Conservation (phyloP, 148 eudicot species). For the Chenopodium album region DNA sequence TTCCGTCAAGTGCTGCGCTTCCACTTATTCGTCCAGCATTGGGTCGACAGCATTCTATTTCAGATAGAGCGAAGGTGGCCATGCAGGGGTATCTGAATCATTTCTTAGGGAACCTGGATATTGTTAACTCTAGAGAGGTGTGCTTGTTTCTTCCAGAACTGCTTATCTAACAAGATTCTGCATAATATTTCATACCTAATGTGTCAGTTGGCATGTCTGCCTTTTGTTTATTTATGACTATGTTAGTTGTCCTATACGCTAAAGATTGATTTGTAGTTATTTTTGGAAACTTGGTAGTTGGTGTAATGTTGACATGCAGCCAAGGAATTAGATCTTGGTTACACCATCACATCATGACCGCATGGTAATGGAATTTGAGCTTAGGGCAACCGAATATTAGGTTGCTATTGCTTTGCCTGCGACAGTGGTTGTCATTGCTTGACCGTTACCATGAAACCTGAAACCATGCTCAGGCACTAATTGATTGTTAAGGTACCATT, state of each 20-base stretch:
- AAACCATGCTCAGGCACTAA: background rate
- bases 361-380: too few species aligned
- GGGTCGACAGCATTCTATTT: conserved; percentile 87
- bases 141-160: conserved; percentile 9
- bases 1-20: conserved; percentile 97
- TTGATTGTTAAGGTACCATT: background rate
- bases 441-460: too few species aligned
- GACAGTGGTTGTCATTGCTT: too few species aligned
- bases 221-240: background rate
- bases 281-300: background rate
- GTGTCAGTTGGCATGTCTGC: too few species aligned
- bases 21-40: conserved; percentile 93
- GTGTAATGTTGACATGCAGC: background rate
- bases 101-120: conserved; percentile 80
- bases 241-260: background rate
- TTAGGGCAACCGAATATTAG: too few species aligned
- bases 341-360: too few species aligned
- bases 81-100: conserved; percentile 98
- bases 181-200: too few species aligned
- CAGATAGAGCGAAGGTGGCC: conserved; percentile 86
- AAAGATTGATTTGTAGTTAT: background rate
- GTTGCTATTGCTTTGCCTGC: too few species aligned
- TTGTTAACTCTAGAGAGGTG: conserved; percentile 96
- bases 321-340: too few species aligned
- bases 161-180: background rate